Base-by-base conservation (phyloP, 1,284 basidiomycete species). In the Ganoderma meredithae region DNA sequence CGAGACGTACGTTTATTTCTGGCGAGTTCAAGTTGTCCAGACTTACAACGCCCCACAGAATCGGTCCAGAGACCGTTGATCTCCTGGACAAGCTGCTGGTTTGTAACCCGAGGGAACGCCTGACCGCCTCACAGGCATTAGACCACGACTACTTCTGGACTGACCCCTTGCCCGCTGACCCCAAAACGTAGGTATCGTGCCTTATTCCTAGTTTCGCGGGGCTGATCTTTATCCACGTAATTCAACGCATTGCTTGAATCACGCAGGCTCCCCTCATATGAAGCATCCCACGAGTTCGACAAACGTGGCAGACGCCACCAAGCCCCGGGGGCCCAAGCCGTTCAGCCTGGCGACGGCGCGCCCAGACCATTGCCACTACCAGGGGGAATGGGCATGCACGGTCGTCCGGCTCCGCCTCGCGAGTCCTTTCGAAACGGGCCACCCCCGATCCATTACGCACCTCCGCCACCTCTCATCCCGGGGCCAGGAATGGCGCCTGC, bases 81-180 rank as follows among this genome's bases (percentile, higher is more conserved):
- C 89, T 99, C 64, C 78, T 99, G 67, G 98, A 99, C 79, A 95
- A 94, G 81, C 83, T 99, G 60, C 82, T 99, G 63, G 90, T 90
- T 7, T 96, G 97, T 79, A 95, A 99, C 79, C 97, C 98, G 60
- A 90, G 92, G 77, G 92, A 96, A 74, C 88, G 97, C 44, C 88
- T 98, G 69, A 98, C 97, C 10, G 98, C 98, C 10, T 81, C 89
- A 27, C 89, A 96, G 75, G 94, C 95, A 3, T 88, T 97, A 72
- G 90, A 92, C 70, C 96, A 98, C 76, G 90, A 95, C 62, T 98
- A 97, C 81, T 98, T 98, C 80, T 97, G 94, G 93, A 91, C 89
- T 0, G 90, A 94, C 71, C 95, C 95, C 0, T 75, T 94, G 39
- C 91, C 95, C 17, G 94, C 93, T n/a, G 91, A 93, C 80, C 90